Percentiles rank a stretch among this genome's conserved stretches.
phyloP scores from a whole-genome alignment of 1,139 yeast species.

The Geotrichum citri-aurantii region DNA sequence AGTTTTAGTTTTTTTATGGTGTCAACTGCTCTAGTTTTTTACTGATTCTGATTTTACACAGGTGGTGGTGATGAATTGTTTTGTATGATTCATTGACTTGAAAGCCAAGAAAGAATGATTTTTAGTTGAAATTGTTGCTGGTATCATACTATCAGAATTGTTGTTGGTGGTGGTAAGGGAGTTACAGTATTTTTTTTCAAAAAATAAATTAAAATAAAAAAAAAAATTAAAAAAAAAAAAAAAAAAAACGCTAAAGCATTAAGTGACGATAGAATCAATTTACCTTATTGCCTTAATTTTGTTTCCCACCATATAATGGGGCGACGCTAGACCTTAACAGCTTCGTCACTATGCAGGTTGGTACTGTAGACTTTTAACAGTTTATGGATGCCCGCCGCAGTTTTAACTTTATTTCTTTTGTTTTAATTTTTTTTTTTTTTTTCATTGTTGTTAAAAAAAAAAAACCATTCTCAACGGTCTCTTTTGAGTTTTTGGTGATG shows the following conservation, averaged over 20 bases:
- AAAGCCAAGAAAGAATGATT: neutral
- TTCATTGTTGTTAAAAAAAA: no score
- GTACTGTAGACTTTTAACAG: neutral
- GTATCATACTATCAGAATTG: neutral
- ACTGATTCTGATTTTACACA: neutral
- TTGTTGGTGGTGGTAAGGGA: neutral
- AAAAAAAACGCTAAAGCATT: no score
- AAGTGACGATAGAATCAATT: neutral
- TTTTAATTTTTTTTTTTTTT: neutral
- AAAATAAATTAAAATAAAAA: no score
- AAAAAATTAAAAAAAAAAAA: no score
- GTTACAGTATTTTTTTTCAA: neutral
- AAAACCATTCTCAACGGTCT: no score
- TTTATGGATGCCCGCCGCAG: no score
- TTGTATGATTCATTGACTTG: neutral
- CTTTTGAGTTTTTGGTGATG: no score
- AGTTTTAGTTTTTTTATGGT: no score
- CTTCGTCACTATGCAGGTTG: neutral
- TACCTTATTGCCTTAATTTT: neutral
- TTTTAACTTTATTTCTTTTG: neutral
- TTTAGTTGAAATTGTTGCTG: no score
- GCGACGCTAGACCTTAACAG: neutral
- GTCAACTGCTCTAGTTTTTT: neutral
- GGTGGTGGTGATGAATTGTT: neutral
- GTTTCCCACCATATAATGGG: neutral